Evolutionary conservation across 257 asterid species (phyloP).

Genomic region (Anisodus acutangulus): DNA sequence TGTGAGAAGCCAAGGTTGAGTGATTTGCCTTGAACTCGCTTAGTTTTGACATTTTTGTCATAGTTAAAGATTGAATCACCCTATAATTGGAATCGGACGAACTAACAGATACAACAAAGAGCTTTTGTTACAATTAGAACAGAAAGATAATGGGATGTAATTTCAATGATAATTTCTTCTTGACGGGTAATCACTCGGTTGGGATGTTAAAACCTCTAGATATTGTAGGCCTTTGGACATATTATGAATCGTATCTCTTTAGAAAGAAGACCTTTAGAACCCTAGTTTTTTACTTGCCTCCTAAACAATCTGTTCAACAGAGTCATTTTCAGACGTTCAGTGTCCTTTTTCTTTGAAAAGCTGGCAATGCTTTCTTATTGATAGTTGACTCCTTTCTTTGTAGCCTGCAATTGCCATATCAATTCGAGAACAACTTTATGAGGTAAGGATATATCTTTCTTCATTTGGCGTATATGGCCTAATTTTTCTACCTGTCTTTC

Average conservation of each 20-base stretch:
- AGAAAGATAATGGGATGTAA: not conserved
- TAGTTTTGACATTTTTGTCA: not conserved
- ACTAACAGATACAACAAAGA: not conserved
- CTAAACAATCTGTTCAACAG: not conserved
- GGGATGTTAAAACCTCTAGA: slow-evolving; percentile 7
- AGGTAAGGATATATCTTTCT: slow-evolving; percentile 58
- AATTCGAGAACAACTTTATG: slow-evolving; percentile 90
- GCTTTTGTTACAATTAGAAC: not conserved
- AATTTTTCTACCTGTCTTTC: not conserved
- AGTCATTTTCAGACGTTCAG: not conserved
- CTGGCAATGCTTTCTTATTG: slow-evolving; percentile 5
- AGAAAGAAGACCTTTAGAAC: not conserved
- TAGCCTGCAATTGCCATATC: slow-evolving; percentile 98
- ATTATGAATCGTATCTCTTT: not conserved
- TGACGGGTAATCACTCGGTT: not conserved
- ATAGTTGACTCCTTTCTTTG: slow-evolving; percentile 32
- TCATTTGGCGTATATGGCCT: slow-evolving; percentile 25
- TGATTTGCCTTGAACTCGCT: slow-evolving; percentile 2
- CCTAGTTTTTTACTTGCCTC: not conserved
- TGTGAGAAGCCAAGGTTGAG: not conserved
- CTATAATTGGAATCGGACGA: not conserved
- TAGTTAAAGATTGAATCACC: not conserved
- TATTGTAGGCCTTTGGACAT: not conserved
- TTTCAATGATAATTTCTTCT: not conserved
- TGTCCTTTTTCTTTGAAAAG: slow-evolving; percentile 3